Evolutionary conservation across 768 basidiomycete genomes (phyloP).

Genomic region (Tulasnella sp.): DNA sequence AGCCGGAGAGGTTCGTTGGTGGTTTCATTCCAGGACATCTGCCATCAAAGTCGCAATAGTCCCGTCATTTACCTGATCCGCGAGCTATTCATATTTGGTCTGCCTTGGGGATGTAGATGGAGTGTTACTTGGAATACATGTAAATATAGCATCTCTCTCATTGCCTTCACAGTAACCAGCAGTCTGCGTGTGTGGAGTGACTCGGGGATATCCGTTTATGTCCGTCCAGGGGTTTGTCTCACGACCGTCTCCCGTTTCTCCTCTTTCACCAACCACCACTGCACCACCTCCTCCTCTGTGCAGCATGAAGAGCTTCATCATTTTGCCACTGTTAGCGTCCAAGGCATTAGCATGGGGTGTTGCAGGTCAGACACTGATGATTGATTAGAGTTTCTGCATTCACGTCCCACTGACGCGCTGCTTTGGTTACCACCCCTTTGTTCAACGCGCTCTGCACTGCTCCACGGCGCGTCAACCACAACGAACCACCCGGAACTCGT

Average conservation of each 20-base stretch:
- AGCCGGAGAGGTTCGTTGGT: slow-evolving; percentile 6
- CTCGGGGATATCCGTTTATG: neutral
- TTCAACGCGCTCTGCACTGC: neutral
- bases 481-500: neutral
- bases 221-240: neutral
- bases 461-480: neutral
- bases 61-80: neutral
- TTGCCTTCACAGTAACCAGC: too few species aligned
- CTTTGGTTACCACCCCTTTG: neutral
- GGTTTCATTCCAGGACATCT: slow-evolving; percentile 8
- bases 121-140: neutral
- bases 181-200: neutral
- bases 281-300: neutral
- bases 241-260: neutral
- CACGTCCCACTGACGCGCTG: neutral
- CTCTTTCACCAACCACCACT: slow-evolving; percentile 5
- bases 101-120: neutral
- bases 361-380: neutral
- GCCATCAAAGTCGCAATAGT: slow-evolving; percentile 4
- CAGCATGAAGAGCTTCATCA: slow-evolving; percentile 3
- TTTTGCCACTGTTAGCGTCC: neutral
- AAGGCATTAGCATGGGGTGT: slow-evolving; percentile 6
- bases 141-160: neutral
- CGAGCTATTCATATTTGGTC: neutral
- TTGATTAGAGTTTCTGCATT: neutral